These are phyloP conservation scores for Thuja plicata DNA, from an alignment of 83 land plant species.

Conservation along the genomic window DNA sequence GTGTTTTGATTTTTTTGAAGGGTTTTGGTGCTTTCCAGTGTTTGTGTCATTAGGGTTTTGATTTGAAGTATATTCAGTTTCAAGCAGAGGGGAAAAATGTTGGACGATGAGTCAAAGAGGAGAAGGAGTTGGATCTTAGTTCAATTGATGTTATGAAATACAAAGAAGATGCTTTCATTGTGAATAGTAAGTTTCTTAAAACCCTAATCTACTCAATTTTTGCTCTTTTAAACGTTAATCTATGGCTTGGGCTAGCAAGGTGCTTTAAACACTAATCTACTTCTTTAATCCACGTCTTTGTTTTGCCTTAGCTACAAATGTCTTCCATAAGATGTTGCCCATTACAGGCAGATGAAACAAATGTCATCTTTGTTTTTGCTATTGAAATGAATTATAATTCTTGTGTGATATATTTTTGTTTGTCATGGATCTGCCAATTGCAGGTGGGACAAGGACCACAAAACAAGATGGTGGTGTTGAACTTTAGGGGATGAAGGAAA, in stretches of 20 bases:
- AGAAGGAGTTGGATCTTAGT: slow-evolving; percentile 94
- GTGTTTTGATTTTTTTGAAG: not conserved
- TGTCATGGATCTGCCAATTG: not conserved
- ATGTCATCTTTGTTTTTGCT: not conserved
- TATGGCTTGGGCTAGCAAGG: not conserved
- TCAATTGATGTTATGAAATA: slow-evolving; percentile 91
- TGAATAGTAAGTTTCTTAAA: slow-evolving; percentile 52
- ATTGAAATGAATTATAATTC: not conserved
- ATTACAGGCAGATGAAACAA: not conserved
- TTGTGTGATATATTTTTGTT: not conserved
- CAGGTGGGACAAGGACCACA: too few relatives aligned
- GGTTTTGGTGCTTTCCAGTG: not conserved
- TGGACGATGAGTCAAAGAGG: slow-evolving; percentile 88
- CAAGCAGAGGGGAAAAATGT: slow-evolving; percentile 39
- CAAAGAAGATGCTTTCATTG: slow-evolving; percentile 89
- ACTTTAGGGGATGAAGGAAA: too few relatives aligned
- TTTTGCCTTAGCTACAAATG: not conserved
- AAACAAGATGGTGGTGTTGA: too few relatives aligned
- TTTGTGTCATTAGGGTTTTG: not conserved
- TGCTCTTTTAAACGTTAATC: not conserved
- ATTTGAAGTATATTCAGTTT: not conserved
- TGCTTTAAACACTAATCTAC: not conserved
- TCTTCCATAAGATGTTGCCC: not conserved
- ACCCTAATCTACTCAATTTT: not conserved
- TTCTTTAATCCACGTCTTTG: not conserved